phyloP scores from a whole-genome alignment of 768 basidiomycete genomes.

The Mycena crocata region DNA sequence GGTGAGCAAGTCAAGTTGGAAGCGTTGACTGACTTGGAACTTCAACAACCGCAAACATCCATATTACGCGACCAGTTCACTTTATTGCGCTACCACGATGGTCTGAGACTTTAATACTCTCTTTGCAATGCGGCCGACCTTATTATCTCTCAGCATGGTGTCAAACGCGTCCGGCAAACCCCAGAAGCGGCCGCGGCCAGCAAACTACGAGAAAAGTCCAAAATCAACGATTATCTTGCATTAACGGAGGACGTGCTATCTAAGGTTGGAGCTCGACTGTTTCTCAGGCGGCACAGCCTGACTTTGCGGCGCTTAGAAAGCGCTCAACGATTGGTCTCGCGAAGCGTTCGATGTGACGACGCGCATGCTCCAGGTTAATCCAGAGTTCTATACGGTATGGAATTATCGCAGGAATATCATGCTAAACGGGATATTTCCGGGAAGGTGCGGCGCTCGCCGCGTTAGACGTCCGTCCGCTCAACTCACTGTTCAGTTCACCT shows the following conservation, averaged over 20 bases:
- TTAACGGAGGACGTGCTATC: constrained; percentile 73
- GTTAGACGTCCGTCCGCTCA: constrained; percentile 14
- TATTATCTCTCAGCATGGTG: constrained; percentile 66
- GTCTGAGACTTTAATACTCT: constrained; percentile 29
- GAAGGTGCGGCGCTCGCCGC: constrained; percentile 55
- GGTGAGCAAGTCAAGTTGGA: constrained; percentile 5
- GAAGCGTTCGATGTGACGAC: constrained; percentile 87
- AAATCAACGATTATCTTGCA: constrained; percentile 80
- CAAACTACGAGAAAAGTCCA: constrained; percentile 76
- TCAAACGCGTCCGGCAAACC: constrained; percentile 71
- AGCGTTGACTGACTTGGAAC: no score
- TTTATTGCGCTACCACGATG: constrained; percentile 30
- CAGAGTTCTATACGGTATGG: constrained; percentile 97
- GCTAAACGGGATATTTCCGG: constrained; percentile 74
- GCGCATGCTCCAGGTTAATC: constrained; percentile 82
- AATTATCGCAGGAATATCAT: constrained; percentile 91
- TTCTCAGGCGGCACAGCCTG: constrained; percentile 18
- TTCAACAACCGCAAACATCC: no score
- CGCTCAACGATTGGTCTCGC: constrained; percentile 69
- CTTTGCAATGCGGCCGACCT: constrained; percentile 12
- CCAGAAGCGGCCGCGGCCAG: constrained; percentile 73
- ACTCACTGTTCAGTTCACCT: constrained; percentile 61
- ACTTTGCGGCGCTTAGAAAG: constrained; percentile 64
- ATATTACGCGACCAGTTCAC: constrained; percentile 14
- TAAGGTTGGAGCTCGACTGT: constrained; percentile 59